Conservation (phyloP, 2,329 filamentous ascomycete species). For the Apiospora hydei region DNA sequence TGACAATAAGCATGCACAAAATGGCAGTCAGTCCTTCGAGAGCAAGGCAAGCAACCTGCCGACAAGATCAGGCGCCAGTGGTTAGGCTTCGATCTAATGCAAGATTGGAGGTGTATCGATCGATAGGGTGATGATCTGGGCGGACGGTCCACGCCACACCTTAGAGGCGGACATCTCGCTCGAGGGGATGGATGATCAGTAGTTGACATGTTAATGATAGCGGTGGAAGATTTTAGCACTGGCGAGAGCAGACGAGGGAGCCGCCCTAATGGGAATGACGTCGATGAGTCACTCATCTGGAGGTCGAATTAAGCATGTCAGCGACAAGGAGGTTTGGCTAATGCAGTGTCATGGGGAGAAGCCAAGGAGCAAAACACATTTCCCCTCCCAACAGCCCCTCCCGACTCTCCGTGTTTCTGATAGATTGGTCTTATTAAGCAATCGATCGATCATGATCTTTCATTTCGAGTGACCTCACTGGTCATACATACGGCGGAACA, state of each 20-base stretch:
- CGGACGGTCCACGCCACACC: not conserved
- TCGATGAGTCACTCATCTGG: not conserved
- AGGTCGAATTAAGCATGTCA: not conserved
- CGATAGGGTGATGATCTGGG: not conserved
- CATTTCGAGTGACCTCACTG: slow-evolving; percentile 8
- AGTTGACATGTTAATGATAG: not conserved
- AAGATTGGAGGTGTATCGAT: not conserved
- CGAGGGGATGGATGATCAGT: not conserved
- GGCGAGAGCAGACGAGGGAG: not conserved
- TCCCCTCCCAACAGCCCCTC: too few species aligned
- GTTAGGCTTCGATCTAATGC: slow-evolving; percentile 13
- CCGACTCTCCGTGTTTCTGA: not conserved
- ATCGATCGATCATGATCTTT: not conserved
- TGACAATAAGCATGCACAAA: too few species aligned
- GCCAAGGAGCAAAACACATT: too few species aligned
- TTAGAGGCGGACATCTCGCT: not conserved
- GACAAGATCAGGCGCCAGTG: not conserved
- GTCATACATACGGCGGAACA: not conserved
- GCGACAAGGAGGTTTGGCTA: not conserved
- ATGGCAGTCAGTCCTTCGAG: too few species aligned
- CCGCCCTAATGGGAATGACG: not conserved
- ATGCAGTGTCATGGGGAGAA: not conserved
- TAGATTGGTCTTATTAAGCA: slow-evolving; percentile 15
- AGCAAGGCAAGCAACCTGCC: not conserved
- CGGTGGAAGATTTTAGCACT: not conserved